Evolutionary conservation across 2,329 filamentous ascomycete species (phyloP).

Genomic region (Fusarium lyarnte): DNA sequence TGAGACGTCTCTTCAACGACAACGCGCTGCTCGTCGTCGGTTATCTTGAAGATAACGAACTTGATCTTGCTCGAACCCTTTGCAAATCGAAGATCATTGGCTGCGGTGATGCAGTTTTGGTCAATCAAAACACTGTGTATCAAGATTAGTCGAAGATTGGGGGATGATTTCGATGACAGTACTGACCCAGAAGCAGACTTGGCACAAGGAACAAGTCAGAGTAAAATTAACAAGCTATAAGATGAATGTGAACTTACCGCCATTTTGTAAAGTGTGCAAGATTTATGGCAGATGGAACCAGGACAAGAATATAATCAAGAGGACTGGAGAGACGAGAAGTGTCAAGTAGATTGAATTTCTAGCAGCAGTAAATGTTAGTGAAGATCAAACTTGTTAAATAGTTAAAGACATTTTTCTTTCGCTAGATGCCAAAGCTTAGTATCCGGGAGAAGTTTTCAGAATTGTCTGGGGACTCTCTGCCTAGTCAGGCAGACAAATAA

Average conservation of each 20-base stretch:
- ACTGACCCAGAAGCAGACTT: conserved; percentile 19
- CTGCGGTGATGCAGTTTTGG: conserved; percentile 22
- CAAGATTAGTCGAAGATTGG: background rate
- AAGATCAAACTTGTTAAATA: background rate
- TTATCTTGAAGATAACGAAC: conserved; percentile 32
- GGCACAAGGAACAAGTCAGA: background rate
- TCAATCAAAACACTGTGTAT: conserved; percentile 17
- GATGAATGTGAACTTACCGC: background rate
- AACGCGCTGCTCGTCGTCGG: conserved; percentile 20
- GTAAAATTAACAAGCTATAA: accelerated
- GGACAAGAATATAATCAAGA: background rate
- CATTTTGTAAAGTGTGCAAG: background rate
- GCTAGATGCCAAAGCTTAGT: accelerated
- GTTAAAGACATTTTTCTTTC: accelerated
- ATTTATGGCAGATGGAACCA: background rate
- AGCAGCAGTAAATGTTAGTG: background rate
- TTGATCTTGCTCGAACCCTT: conserved; percentile 16
- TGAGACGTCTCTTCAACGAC: conserved; percentile 20
- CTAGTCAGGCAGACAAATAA: conserved; percentile 10
- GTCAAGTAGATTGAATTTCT: background rate
- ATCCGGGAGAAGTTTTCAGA: accelerated
- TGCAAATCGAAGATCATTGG: conserved; percentile 9
- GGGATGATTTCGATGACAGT: accelerated
- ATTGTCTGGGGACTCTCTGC: background rate
- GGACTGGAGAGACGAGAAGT: background rate